Percentiles rank a stretch among this genome's conserved stretches.
phyloP scores from a whole-genome alignment of 306 rosid genomes.

The Pyrus bretschneideri region DNA sequence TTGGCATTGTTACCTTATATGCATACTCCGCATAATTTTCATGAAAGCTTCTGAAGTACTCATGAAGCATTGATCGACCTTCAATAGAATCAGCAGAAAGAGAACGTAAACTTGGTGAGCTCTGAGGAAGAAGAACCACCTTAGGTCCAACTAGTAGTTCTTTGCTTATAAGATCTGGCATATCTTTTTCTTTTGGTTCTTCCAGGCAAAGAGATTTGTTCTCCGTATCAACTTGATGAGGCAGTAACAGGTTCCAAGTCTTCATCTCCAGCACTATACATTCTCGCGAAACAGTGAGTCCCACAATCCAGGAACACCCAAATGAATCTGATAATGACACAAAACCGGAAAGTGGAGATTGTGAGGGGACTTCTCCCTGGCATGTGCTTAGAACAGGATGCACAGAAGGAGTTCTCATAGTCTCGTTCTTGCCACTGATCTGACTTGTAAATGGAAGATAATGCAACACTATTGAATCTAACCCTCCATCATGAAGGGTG shows the following conservation, averaged over 20 bases:
- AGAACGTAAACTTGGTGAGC: conserved; percentile 62
- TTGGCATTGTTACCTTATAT: conserved; percentile 57
- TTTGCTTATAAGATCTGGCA: conserved; percentile 65
- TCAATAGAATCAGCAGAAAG: conserved; percentile 87
- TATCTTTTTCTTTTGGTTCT: conserved; percentile 45
- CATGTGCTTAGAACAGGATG: conserved; percentile 83
- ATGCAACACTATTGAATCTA: conserved; percentile 90
- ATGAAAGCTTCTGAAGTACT: conserved; percentile 89
- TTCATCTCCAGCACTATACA: conserved; percentile 85
- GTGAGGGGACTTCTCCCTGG: conserved; percentile 58
- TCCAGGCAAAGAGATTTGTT: conserved; percentile 22
- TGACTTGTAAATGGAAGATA: conserved; percentile 95
- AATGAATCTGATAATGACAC: conserved; percentile 88
- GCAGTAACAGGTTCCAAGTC: conserved; percentile 69
- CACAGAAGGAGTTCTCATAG: conserved; percentile 81
- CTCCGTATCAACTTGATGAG: conserved; percentile 52
- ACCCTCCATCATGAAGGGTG: conserved; percentile 83
- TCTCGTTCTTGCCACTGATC: conserved; percentile 58
- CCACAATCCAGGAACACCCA: conserved; percentile 94
- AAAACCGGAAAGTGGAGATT: conserved; percentile 65
- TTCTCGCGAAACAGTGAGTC: conserved; percentile 59
- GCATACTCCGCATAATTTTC: conserved; percentile 94
- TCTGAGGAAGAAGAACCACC: conserved; percentile 71
- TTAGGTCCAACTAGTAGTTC: conserved; percentile 82
- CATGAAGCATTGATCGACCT: conserved; percentile 86